Evolutionary conservation across 2,329 filamentous ascomycete genomes (phyloP).

Genomic region (Pestalotiopsis sp.): DNA sequence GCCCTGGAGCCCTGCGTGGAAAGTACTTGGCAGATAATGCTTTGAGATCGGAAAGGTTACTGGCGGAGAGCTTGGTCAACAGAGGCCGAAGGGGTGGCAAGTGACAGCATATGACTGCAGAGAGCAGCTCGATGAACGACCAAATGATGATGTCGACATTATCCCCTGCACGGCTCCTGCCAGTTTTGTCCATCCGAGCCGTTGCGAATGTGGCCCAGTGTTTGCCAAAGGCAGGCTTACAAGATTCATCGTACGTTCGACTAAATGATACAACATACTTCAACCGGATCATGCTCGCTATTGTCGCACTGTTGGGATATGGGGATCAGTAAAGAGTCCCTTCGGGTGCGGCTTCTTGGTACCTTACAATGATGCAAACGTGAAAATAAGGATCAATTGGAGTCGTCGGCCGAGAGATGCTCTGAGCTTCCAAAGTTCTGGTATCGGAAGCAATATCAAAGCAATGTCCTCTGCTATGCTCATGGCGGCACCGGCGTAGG

Average conservation of each 20-base stretch:
- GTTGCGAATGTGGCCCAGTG: too few relatives aligned
- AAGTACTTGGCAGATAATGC: not conserved
- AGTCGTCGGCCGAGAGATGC: not conserved
- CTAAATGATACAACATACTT: not conserved
- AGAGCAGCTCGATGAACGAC: constrained; percentile 3
- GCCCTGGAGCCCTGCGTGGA: not conserved
- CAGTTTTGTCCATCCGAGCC: not conserved
- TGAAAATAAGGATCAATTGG: not conserved
- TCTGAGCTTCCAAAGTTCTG: not conserved
- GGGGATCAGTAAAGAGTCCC: too few relatives aligned
- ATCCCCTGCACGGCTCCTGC: not conserved
- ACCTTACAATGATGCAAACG: not conserved
- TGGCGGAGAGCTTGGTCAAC: not conserved
- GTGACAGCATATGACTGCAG: not conserved
- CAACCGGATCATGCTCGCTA: not conserved
- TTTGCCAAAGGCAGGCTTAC: not conserved
- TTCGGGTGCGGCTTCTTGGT: too few relatives aligned
- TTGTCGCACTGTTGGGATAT: not conserved
- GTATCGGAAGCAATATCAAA: not conserved
- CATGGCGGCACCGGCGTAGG: not conserved
- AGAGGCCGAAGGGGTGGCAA: not conserved
- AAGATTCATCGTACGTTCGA: not conserved
- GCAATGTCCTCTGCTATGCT: not conserved
- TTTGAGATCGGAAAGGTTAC: not conserved
- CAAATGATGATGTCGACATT: constrained; percentile 4